phyloP scores from a whole-genome alignment of 2,329 filamentous ascomycete genomes.

The Alternaria sp. region DNA sequence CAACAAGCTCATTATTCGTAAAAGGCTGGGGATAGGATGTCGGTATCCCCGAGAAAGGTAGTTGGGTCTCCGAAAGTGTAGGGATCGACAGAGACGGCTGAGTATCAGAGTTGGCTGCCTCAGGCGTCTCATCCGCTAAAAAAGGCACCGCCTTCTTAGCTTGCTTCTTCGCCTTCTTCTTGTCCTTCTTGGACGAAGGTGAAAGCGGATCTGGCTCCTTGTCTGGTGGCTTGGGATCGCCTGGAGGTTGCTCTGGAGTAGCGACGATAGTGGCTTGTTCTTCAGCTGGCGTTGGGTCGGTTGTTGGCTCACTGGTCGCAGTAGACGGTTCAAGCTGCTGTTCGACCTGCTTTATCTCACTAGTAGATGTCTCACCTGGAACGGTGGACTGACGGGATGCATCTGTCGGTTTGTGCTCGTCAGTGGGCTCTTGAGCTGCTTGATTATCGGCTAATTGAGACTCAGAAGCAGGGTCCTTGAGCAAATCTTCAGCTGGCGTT shows the following conservation, averaged over 20 bases:
- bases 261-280: not conserved
- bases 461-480: conserved; percentile 11
- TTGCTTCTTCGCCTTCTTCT: conserved; percentile 38
- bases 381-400: not conserved
- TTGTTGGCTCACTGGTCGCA: conserved; percentile 3
- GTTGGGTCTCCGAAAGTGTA: conserved; percentile 41
- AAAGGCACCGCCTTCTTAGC: conserved; percentile 38
- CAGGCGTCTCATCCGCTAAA: conserved; percentile 47
- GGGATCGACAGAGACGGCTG: conserved; percentile 40
- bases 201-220: conserved; percentile 19
- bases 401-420: not conserved
- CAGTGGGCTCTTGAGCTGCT: not conserved
- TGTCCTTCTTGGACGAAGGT: conserved; percentile 30
- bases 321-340: not conserved
- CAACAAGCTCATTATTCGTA: conserved; percentile 38
- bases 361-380: not conserved
- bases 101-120: conserved; percentile 45
- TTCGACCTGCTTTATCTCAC: conserved; percentile 10
- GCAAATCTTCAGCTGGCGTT: conserved; percentile 16
- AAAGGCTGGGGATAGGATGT: conserved; percentile 37
- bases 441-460: conserved; percentile 3
- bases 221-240: conserved; percentile 13
- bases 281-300: conserved; percentile 6
- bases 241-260: conserved; percentile 7
- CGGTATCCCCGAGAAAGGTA: conserved; percentile 43